Evolutionary conservation across 495 filamentous ascomycete species (phyloP).

Genomic region (Podospora tetraspora): DNA sequence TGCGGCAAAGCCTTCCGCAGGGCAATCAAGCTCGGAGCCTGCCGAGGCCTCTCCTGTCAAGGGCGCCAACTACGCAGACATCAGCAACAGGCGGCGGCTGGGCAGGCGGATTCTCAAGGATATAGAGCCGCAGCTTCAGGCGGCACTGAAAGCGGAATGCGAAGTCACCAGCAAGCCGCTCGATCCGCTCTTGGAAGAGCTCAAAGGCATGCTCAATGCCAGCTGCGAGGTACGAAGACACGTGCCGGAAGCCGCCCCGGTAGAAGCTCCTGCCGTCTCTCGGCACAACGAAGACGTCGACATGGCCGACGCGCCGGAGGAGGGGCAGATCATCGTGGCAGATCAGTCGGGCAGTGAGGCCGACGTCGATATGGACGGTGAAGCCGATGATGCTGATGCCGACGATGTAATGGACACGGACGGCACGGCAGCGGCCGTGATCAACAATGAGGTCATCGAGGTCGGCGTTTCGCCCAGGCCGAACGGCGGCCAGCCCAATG

Average conservation of each 20-base stretch:
- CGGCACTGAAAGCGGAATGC: slow-evolving; percentile 70
- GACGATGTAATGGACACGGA: slow-evolving; percentile 22
- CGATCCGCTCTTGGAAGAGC: slow-evolving; percentile 64
- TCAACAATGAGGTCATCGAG: slow-evolving; percentile 41
- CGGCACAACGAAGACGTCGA: slow-evolving; percentile 37
- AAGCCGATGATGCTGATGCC: slow-evolving; percentile 10
- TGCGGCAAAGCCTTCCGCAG: slow-evolving; percentile 21
- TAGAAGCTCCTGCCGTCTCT: slow-evolving; percentile 20
- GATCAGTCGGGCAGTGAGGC: slow-evolving; percentile 25
- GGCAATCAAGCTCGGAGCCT: slow-evolving; percentile 25
- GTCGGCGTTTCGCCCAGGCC: slow-evolving; percentile 19
- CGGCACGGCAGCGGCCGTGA: slow-evolving; percentile 10
- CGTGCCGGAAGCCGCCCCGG: slow-evolving; percentile 22
- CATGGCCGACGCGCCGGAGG: slow-evolving; percentile 43
- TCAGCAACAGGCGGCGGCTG: slow-evolving; percentile 51
- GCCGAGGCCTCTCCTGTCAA: slow-evolving; percentile 29
- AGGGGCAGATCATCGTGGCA: slow-evolving; percentile 40
- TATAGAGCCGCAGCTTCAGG: slow-evolving; percentile 70
- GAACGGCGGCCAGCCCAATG: slow-evolving; percentile 25
- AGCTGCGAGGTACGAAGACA: slow-evolving; percentile 41
- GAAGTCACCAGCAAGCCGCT: slow-evolving; percentile 65
- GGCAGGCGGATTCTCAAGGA: slow-evolving; percentile 81
- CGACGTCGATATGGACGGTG: slow-evolving; percentile 21
- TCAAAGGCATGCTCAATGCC: slow-evolving; percentile 67
- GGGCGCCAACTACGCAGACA: slow-evolving; percentile 32